Percentiles rank a stretch among this genome's conserved stretches.
Evolutionary conservation across 148 eudicot genomes (phyloP).

Genomic region (Selenicereus undatus): DNA sequence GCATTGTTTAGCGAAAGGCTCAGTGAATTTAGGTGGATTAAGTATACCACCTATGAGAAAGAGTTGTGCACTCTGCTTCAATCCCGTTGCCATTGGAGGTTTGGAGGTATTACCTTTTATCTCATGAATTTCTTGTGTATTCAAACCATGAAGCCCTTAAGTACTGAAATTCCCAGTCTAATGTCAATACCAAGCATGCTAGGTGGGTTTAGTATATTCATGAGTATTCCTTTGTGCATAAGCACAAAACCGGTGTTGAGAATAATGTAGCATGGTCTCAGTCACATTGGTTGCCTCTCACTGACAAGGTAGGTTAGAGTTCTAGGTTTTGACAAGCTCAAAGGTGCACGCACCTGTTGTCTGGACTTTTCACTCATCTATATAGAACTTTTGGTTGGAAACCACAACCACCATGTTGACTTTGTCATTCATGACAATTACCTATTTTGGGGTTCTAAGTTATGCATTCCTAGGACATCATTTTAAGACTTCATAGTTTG

Average conservation of each 20-base stretch:
- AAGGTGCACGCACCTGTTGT: neutral
- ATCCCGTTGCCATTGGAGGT: too few relatives aligned
- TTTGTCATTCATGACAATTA: neutral
- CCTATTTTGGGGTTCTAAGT: neutral
- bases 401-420: neutral
- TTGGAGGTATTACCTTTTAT: too few relatives aligned
- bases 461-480: neutral
- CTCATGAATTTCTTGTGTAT: too few relatives aligned
- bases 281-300: neutral
- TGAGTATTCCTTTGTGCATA: neutral
- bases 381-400: too few relatives aligned
- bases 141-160: too few relatives aligned
- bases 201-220: neutral
- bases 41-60: too few relatives aligned
- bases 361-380: neutral
- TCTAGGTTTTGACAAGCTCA: neutral
- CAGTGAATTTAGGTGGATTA: too few relatives aligned
- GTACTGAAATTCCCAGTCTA: too few relatives aligned
- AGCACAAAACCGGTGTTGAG: neutral
- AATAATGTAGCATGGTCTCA: neutral
- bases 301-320: too few relatives aligned
- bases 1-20: too few relatives aligned
- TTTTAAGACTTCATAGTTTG: too few relatives aligned
- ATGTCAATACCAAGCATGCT: neutral
- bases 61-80: too few relatives aligned